These are phyloP conservation scores for Leccinum boreale DNA, from an alignment of 768 basidiomycete species.

Conservation along the genomic window DNA sequence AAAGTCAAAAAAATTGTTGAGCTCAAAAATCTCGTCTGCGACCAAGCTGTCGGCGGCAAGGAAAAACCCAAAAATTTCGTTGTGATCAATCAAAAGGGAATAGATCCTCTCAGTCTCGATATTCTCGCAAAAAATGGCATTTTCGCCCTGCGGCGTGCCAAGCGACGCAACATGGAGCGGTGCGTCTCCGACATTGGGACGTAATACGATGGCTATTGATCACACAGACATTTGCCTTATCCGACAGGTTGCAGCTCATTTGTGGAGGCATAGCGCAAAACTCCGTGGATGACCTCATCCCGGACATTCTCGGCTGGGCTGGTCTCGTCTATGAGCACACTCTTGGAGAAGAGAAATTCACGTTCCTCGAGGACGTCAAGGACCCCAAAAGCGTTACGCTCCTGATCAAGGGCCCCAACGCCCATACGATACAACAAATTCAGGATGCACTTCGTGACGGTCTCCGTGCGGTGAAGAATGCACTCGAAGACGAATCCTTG, in stretches of 20 bases:
- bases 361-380: conserved; percentile 96
- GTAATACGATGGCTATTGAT: conserved; percentile 30
- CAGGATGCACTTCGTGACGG: conserved; percentile 98
- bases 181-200: conserved; percentile 32
- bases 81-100: conserved; percentile 98
- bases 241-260: conserved; percentile 77
- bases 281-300: conserved; percentile 93
- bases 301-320: conserved; percentile 92
- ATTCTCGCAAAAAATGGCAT: conserved; percentile 97
- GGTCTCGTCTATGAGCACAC: conserved; percentile 99
- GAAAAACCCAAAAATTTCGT: conserved; percentile 88
- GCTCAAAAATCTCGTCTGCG: conserved; percentile 94
- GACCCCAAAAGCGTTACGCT: conserved; percentile 93
- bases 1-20: conserved; percentile 96
- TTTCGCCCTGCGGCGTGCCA: conserved; percentile 89
- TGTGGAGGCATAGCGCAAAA: conserved; percentile 97
- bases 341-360: conserved; percentile 97
- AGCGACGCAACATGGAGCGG: conserved; percentile 99
- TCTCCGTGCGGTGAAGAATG: conserved; percentile 94
- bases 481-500: conserved; percentile 83
- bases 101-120: conserved; percentile 95
- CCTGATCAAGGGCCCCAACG: conserved; percentile 96
- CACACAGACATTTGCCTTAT: conserved; percentile 6
- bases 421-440: conserved; percentile 93
- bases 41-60: conserved; percentile 80